Percentiles rank a stretch among this genome's conserved stretches.
These are phyloP conservation scores for Suhomyces coccinellae DNA, from an alignment of 1,139 yeast genomes.

Conservation along the genomic window DNA sequence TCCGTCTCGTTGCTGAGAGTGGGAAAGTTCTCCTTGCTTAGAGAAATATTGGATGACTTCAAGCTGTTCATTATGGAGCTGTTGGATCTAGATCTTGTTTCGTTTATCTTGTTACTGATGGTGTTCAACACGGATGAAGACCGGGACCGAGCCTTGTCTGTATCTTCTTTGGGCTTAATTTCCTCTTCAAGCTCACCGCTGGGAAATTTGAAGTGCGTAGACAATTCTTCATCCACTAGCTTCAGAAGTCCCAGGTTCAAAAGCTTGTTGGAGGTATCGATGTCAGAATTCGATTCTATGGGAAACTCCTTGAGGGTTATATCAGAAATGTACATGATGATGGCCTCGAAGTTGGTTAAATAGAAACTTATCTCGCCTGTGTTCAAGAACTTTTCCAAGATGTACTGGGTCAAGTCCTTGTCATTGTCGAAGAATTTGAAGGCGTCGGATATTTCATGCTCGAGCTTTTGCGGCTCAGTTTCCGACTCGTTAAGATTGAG, in stretches of 20 bases:
- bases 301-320: conserved; percentile 36
- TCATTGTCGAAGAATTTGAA: conserved; percentile 33
- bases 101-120: conserved; percentile 33
- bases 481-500: conserved; percentile 29
- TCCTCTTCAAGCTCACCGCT: conserved; percentile 23
- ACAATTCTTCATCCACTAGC: conserved; percentile 36
- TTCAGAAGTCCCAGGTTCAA: conserved; percentile 18
- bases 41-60: conserved; percentile 20
- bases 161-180: conserved; percentile 16
- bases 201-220: conserved; percentile 34
- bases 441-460: conserved; percentile 13
- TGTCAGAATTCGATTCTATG: conserved; percentile 2
- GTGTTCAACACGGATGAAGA: conserved; percentile 44
- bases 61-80: conserved; percentile 26
- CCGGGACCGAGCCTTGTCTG: conserved; percentile 31
- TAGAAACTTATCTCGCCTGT: conserved; percentile 43
- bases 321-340: conserved; percentile 39
- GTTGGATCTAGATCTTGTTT: conserved; percentile 37
- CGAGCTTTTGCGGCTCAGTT: conserved; percentile 3
- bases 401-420: conserved; percentile 29
- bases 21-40: conserved; percentile 31
- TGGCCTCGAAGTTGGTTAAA: conserved; percentile 47
- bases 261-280: conserved; percentile 7
- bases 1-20: conserved; percentile 21
- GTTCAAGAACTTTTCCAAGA: conserved; percentile 34